Base-by-base conservation (phyloP, 2,329 filamentous ascomycete species). In the Didymosphaeria variabile region DNA sequence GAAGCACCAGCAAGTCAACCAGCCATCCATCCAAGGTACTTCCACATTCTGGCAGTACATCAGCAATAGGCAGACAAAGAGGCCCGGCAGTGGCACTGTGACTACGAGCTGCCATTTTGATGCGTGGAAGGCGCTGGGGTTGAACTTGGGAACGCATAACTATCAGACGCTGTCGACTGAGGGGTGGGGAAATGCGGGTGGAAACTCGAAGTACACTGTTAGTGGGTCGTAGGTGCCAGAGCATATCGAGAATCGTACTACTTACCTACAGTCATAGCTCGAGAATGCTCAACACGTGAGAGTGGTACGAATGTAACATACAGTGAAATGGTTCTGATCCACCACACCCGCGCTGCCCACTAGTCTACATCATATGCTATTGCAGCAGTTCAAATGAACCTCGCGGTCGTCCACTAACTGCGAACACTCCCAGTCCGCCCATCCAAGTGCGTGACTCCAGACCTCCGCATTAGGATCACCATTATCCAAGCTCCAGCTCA, bases 21-120 rank as follows among this genome's bases (percentile, higher is more conserved):
- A 78, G 60, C 82, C 82, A 21, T 83, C 80, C 21, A 84, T 84
- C 55, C 62, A 78, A 7, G 83, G 84, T 32, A 84, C 79, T 3
- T 67, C 71, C 9, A 85, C 82, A 23, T 85, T 86, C 69, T 76
- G 79, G 66, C 84, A 86, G 74, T 86, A 81, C 77, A 85, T 81
- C 78, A 69, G 64, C 58, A 72, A 74, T 60, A 63, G 73, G 21
- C 58, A 61, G 34, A 62, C 54, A 52, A 73, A 74, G 68, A 58
- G 73, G 29, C 63, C 68, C 26, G 69, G 67, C 44, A 70, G 70
- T 54, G 72, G 72, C 13, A 75, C 73, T 26, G 64, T 75, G 2
- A 75, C 71, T 13, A 74, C 72, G 15, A 66, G 65, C 58, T 72
- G 68, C 65, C 72, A 74, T 58, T 75, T 74, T 44, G 70, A 75